These are phyloP conservation scores for Boechera divaricarpa DNA, from an alignment of 345 rosid genomes.

Conservation along the genomic window DNA sequence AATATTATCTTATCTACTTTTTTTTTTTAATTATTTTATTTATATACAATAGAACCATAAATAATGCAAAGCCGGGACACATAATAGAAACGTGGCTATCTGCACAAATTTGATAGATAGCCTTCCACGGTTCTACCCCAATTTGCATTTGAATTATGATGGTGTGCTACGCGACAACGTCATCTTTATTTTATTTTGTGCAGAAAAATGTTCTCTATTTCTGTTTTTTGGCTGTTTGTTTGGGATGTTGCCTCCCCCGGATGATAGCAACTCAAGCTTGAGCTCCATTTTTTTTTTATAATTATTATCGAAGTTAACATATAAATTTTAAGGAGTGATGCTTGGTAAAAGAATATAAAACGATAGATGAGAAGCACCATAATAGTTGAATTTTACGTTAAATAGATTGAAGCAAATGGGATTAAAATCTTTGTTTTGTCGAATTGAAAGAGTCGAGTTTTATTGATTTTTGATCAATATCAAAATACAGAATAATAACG, in stretches of 20 bases:
- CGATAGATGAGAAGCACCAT: too few relatives aligned
- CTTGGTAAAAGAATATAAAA: neutral
- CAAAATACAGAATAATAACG: too few relatives aligned
- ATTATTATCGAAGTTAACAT: neutral
- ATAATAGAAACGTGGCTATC: neutral
- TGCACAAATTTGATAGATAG: neutral
- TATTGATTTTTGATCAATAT: too few relatives aligned
- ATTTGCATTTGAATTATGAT: conserved; percentile 5
- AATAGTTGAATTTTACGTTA: too few relatives aligned
- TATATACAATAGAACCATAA: neutral
- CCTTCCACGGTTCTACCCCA: neutral
- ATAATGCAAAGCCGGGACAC: neutral
- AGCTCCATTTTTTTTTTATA: neutral
- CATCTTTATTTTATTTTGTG: neutral
- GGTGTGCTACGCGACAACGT: conserved; percentile 12
- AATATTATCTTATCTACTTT: neutral
- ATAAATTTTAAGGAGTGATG: neutral
- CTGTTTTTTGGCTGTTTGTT: conserved; percentile 9
- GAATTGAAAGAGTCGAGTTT: too few relatives aligned
- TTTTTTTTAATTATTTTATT: too few relatives aligned
- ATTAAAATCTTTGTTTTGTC: too few relatives aligned
- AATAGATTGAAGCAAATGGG: too few relatives aligned
- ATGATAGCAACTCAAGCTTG: conserved; percentile 16
- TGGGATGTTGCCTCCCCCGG: conserved; percentile 40
- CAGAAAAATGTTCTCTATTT: neutral